Evolutionary conservation across 2,329 filamentous ascomycete genomes (phyloP), one percentile per base, ranked within the genome.

Genomic region (Colletotrichum neosansevieriae): DNA sequence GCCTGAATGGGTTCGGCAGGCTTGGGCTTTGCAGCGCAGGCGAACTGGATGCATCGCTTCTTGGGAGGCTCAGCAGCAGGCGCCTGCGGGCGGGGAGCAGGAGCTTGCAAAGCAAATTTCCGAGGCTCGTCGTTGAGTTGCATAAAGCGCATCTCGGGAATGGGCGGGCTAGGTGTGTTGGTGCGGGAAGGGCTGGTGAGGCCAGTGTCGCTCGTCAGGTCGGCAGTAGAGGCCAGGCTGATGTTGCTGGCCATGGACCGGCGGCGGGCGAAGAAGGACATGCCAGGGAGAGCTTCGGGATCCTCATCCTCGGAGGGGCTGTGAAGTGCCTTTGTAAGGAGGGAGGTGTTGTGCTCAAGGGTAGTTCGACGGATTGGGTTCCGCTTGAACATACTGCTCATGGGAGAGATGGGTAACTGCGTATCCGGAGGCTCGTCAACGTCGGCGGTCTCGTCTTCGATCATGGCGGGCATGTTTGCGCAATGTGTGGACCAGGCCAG

Each of bases 191-290:
- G 94, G 75, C 94, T 98, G 17, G 94, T 97, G 67, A 97, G 82
- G 67, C 93, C 94, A 66, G 93, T 96, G 75, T 98, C 96, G 79
- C 94, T 98, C n/a, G 94, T 98, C 65, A 98, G 85, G 72, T 98
- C 95, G 42, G 92, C 92, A 3, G 94, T 97, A 2, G 94, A 97
- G 51, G 92, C 86, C 68, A 91, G 81, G 80, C 94, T 97, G 72
- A 89, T 83, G 76, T 91, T 95, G 83, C 93, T 97, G 77, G 90
- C 91, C 74, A 91, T 90, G 69, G 92, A 95, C 68, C 89, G 84
- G 73, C 86, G 82, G 67, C 86, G 81, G 38, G 79, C 77, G 21
- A 76, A 77, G 60, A 74, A 75, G n/a, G 74, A 72, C 45, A 80
- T 73, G 49, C 78, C 75, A 12, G 81, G 78, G 38, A 78, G 78